Base-by-base conservation (phyloP, 805 yeast genomes). In the Kodamaea restingae region DNA sequence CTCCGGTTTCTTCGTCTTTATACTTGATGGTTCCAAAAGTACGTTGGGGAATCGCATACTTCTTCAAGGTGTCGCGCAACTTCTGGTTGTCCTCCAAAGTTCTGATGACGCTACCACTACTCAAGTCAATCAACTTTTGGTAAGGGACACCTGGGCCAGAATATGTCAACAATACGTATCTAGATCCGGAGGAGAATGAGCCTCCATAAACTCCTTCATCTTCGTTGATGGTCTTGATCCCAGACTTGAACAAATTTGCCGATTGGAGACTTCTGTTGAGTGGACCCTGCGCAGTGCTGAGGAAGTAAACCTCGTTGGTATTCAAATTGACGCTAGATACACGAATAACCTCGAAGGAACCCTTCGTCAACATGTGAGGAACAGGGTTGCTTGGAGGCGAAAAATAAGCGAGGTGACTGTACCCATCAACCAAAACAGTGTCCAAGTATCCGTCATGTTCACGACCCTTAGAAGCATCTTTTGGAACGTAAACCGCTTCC, bases 271-370 rank as follows among this genome's bases (percentile, higher is more conserved):
- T 96, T 59, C 96, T 74, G 58, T 93, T 96, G 15, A 79, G 77
- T 0, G 96, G 80, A 1, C 90, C 79, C 46, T 78, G 79, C 54
- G 78, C 75, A 0, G 98, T 87, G 4, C 91, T 81, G 6, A 80
- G 54, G 56, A 80, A 93, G 50, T 73, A 81, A 2, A 84, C 59
- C 4, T 60, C 55, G 39, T 75, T 66, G 3, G 58, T 60, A n/a
- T 60, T 68, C 28, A 58, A 50, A 42, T 80, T 79, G 51, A 66
- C 80, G 2, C 81, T 65, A 2, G 84, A 79, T 1, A 87, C 90
- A 32, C 48, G 74, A 18, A 76, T 84, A n/a, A 93, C 95, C 59
- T 93, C 98, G 95, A 96, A 93, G 1, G 73, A 62, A 5, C 98
- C 98, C 1, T 49, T 42, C 5, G 95, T 71, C 15, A 83, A 56